Evolutionary conservation across 495 filamentous ascomycete genomes (phyloP), one percentile per base, ranked within the genome.

Genomic region (Penicillium macrosclerotiorum): DNA sequence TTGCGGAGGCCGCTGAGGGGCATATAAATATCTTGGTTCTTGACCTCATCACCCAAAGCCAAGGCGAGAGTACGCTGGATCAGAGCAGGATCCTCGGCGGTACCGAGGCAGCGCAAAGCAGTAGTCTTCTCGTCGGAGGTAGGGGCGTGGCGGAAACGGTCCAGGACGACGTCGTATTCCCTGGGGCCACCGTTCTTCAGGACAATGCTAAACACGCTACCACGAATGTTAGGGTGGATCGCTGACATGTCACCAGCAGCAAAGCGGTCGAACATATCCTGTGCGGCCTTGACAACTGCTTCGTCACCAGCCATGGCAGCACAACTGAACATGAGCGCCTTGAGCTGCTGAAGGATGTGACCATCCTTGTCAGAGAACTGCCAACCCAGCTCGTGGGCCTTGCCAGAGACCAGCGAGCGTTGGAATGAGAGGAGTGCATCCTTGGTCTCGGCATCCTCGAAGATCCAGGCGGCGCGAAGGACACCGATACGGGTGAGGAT

Each of bases 21-120:
- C 60, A 96, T 83, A 73, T 96, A 97, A 52, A 98, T 84, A 59
- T 98, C 93, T 69, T 98, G 93, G 53, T 84, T 90, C 74, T 95
- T 94, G 65, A 98, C 89, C 49, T 95, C 86, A 30, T 83, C 78
- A 65, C 83, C 81, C 47, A 88, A 75, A 32, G 90, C 81, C 25
- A 95, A 72, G 7, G 67, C 75, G 13, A 98, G 78, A 2, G 90
- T 92, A 43, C 82, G 81, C 63, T 89, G 65, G 67, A 96, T 92
- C 35, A 96, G 82, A 38, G 82, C 78, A 11, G 87, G 81, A 33
- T 84, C 73, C 51, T 86, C 84, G 23, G 89, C 82, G 39, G 89
- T 80, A 36, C 93, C 91, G 7, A 98, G 77, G 48, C 81, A 82
- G 51, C 93, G 88, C 25, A 98, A 80, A 0, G 92, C 90, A n/a